Base-by-base conservation (phyloP, 1,284 basidiomycete species). In the Athelia psychrophila region DNA sequence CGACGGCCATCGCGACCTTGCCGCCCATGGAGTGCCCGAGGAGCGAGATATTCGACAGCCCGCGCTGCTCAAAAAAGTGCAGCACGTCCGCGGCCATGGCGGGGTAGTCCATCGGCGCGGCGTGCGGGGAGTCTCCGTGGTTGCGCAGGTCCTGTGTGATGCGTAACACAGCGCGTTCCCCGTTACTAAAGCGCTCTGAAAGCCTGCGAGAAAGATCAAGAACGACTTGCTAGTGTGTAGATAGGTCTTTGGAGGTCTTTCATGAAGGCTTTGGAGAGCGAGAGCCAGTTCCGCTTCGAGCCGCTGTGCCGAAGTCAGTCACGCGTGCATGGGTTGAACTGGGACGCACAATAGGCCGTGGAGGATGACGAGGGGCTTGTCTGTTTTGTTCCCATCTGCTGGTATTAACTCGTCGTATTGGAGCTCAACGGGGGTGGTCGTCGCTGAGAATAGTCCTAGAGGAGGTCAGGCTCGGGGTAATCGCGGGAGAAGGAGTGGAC, bases 21-120 rank as follows among this genome's bases (percentile, higher is more conserved):
- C 93, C 93, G 52, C 93, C 93, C 91, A 95, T 93, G 2, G 91
- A 94, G 62, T 94, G 93, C 0, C 92, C 93, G 6, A 93, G 72
- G 2, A 95, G 75, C 0, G 84, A 79, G 22, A 91, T 75, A n/a
- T 87, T 72, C 2, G 71, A 71, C 32, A 90, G 67, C 0, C 71
- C 72, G 50, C 80, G 77, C 27, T 69, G 66, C 12, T 71, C 60
- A 48, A 82, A 78, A 59, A 89, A 88, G 50, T 80, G 71, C 12
- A 84, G 65, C 24, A 93, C 77, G 59, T 93, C 91, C 9, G 68
- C 64, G 2, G 90, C 90, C 86, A 93, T 88, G 49, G 80, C 71
- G 19, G 69, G 60, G 59, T 94, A 94, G 16, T 79, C 82, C 79
- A 91, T 88, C 0, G 83, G 82, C 9, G 71, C 71, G 12, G 72